Conservation (phyloP, 441 rosid genomes). For the Euphorbia schlechtendalii region DNA sequence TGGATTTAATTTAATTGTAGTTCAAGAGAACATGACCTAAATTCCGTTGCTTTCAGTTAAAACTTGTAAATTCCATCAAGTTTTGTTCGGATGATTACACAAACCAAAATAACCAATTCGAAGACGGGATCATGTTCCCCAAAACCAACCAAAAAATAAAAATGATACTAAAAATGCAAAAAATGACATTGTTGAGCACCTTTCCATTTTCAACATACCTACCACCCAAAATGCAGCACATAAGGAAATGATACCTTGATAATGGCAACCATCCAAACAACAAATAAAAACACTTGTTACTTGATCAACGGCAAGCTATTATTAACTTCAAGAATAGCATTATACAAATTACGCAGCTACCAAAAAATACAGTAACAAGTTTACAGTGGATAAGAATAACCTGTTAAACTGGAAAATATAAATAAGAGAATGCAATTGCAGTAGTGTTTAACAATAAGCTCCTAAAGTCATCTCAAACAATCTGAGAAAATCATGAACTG, state of each 20-base stretch:
- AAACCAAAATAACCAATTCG: not conserved
- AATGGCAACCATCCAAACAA: not conserved
- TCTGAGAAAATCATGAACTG: not conserved
- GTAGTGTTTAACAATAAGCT: not conserved
- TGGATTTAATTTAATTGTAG: too few species aligned
- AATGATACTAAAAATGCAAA: not conserved
- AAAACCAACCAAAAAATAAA: not conserved
- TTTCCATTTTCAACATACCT: not conserved
- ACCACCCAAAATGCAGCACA: not conserved
- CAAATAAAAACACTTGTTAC: not conserved
- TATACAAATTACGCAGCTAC: not conserved
- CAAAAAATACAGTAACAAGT: not conserved
- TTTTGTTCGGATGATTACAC: not conserved
- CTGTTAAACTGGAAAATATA: not conserved
- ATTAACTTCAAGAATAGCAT: not conserved
- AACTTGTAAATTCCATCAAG: too few species aligned
- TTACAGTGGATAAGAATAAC: conserved; percentile 1
- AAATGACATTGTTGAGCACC: not conserved
- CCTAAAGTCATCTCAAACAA: not conserved
- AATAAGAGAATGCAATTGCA: not conserved
- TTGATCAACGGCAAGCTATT: not conserved
- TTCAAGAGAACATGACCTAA: too few species aligned
- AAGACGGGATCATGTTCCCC: not conserved
- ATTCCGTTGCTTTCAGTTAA: too few species aligned
- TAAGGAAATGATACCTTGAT: too few species aligned